Evolutionary conservation across 176 grass and related monocot genomes (phyloP), one percentile per base, ranked within the genome.

Genomic region (Ensete ventricosum): DNA sequence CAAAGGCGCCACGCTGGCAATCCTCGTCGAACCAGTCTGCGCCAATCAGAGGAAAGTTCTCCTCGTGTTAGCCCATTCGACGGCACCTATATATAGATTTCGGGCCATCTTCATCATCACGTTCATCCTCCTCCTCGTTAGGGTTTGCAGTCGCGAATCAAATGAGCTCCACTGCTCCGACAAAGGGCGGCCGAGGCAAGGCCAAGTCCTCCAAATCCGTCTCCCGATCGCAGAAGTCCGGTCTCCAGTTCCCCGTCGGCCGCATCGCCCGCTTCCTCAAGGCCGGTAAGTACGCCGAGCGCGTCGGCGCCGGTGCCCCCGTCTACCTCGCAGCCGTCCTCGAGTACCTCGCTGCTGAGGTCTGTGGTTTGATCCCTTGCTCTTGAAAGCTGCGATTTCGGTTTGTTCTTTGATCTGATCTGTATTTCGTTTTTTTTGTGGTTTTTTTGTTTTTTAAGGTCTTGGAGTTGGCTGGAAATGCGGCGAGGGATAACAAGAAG

Each of bases 221-320:
- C 21, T 78, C 76, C 50, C 76, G 76, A 3, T 78, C 76, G 1
- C 50, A 54, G 22, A 85, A 81, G 78, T 78, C 83, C 67, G 83
- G 83, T 2, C 83, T 85, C 17, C 83, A 85, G 73, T 85, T 85
- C 67, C 83, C 83, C 67, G 83, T 85, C 51, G 73, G 83, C 50
- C 73, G 83, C 0, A 85, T 85, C 73, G 83, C 73, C 50, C 83
- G 83, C 8, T 85, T 66, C 74, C 83, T 85, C 73, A 85, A 85
- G 78, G 52, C 60, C 20, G 78, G 78, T 13, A 79, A 79, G 72
- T 85, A 85, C 55, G 78, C 83, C 73, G 77, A 77, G 73, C 83
- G 83, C 13, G 78, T 85, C 22, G 84, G 75, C 23, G 29, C 64
- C 14, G 79, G 79, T n/a, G 84, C 79, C 54, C 79, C 84, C 14